Evolutionary conservation across 2,329 filamentous ascomycete species (phyloP).

Genomic region (Sphaerulina vaccinii): DNA sequence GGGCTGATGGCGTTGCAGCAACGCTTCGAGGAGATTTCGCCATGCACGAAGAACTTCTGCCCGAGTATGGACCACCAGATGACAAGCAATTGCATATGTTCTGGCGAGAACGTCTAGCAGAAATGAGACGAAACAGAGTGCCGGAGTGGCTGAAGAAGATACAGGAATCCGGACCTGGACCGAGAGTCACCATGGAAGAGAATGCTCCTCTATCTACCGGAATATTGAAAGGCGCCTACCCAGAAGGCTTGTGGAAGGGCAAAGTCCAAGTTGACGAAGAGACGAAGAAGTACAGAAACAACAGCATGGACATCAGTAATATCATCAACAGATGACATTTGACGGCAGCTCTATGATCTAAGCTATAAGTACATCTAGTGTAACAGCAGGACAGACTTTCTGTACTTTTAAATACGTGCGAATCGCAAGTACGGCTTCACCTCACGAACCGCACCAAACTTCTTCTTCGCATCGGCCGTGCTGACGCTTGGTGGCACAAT

Average conservation of each 20-base stretch:
- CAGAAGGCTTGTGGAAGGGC: constrained; percentile 6
- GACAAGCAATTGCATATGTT: constrained; percentile 2
- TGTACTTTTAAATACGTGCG: constrained; percentile 48
- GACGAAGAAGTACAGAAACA: constrained; percentile 4
- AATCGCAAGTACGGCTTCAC: constrained; percentile 70
- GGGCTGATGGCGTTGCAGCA: constrained; percentile 35
- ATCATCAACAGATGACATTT: constrained; percentile 2
- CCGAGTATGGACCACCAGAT: constrained; percentile 9
- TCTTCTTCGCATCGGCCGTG: constrained; percentile 80
- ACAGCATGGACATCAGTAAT: constrained; percentile 9
- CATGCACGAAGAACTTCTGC: constrained; percentile 21
- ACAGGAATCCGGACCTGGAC: constrained; percentile 17
- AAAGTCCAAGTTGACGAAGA: constrained; percentile 6
- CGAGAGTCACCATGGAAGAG: constrained; percentile 19
- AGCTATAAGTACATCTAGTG: neutral
- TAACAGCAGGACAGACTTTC: constrained; percentile 2
- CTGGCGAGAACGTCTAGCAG: constrained; percentile 10
- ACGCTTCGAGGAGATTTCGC: constrained; percentile 33
- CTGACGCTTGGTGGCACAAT: constrained; percentile 83
- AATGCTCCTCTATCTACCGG: constrained; percentile 14
- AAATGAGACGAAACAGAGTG: constrained; percentile 6
- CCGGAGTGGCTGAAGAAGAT: constrained; percentile 19
- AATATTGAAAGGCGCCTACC: neutral
- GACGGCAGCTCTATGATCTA: neutral
- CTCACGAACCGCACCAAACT: constrained; percentile 72